A percentile compares a stretch with the other conserved stretches of the same genome.
phyloP scores from a whole-genome alignment of 257 asterid genomes.

The Nicotiana tomentosiformis region DNA sequence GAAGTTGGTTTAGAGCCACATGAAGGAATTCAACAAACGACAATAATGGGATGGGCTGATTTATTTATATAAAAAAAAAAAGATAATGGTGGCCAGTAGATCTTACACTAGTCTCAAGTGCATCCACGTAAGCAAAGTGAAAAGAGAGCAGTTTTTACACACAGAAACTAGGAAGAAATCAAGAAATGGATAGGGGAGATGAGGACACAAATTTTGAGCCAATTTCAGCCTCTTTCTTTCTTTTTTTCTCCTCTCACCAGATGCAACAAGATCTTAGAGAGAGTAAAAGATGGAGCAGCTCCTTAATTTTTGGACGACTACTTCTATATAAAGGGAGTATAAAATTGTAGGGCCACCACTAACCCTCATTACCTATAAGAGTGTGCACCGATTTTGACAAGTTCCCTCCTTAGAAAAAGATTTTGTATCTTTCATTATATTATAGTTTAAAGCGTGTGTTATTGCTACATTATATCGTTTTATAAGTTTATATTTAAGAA shows the following conservation, averaged over 20 bases:
- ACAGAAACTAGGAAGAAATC: background rate
- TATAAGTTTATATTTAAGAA: too few relatives aligned
- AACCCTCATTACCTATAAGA: background rate
- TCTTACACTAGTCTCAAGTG: background rate
- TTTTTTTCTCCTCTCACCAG: background rate
- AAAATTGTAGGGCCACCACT: background rate
- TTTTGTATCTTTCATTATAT: too few relatives aligned
- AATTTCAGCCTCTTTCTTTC: background rate
- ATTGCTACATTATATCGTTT: too few relatives aligned
- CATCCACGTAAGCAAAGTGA: background rate
- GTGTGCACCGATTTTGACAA: background rate
- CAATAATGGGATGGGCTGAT: background rate
- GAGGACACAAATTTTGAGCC: constrained; percentile 2
- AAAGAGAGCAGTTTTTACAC: background rate
- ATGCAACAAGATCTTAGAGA: background rate
- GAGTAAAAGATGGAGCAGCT: background rate
- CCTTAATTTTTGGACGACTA: background rate
- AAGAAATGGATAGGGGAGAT: background rate
- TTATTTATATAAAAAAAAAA: background rate
- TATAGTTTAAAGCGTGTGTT: too few relatives aligned
- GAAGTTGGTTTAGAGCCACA: background rate
- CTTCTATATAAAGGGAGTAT: background rate
- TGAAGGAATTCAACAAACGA: background rate
- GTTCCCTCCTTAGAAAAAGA: background rate
- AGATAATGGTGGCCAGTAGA: background rate